Evolutionary conservation across 352 stramenopile genomes (phyloP), one percentile per base, ranked within the genome.

Genomic region (Sclerospora graminicola): DNA sequence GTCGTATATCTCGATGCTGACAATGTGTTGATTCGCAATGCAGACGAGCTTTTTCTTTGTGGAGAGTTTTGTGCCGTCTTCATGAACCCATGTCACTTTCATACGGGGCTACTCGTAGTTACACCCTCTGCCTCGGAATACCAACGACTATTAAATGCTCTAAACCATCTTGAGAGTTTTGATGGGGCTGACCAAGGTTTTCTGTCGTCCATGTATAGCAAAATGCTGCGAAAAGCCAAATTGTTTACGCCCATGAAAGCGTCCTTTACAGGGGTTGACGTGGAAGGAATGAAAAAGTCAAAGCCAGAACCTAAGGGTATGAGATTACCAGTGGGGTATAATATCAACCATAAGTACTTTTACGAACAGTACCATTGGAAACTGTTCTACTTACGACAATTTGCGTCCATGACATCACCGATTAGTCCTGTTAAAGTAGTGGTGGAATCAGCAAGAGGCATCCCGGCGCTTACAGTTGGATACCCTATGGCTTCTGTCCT

Each of bases 301-400:
- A 45, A 69, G 18, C 48, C 57, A 8, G 43, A 66, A 48, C 62
- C 67, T 14, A 79, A 70, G 14, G 79, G 73, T 34, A 88, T 90
- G 76, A 67, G 81, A 26, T 59, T 94, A 7, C 70, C 80, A 4
- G 82, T 94, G 36, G 79, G 77, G 14, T 94, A 91, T 60, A 94
- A 94, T 50, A 91, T 91, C 64, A 92, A 94, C 60, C 80, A 94
- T 68, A 92, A 92, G 65, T 94, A 88, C 48, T 89, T 82, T 43
- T 90, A 87, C 54, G 80, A 91, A 41, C 76, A 89, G 61, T 91
- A 91, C 53, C 69, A 91, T 55, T 91, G 80, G 80, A 91, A 87
- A 52, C 46, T 94, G 9, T 94, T 87, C 39, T 89, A 85, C 41
- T 49, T 88, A 39, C 67, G 68, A 9, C 80, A 90, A 47, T 92